Conservation (phyloP, 75 land plant species). For the Pinus taeda region DNA sequence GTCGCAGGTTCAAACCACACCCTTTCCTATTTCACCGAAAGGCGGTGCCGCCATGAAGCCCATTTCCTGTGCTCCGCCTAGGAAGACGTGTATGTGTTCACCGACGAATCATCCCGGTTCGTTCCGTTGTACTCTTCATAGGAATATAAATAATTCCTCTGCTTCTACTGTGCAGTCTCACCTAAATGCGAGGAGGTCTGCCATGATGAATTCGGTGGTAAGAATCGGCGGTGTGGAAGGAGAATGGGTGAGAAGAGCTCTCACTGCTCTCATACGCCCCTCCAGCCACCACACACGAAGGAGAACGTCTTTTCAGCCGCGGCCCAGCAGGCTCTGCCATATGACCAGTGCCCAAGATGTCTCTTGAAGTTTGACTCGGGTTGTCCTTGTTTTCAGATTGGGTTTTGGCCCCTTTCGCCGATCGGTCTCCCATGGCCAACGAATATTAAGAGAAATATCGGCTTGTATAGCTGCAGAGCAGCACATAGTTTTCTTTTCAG, state of each 20-base stretch:
- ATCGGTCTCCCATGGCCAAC: too few relatives aligned
- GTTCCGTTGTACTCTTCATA: not conserved
- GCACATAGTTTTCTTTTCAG: too few relatives aligned
- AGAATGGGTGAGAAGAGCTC: conserved; percentile 11
- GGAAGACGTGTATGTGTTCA: conserved; percentile 1
- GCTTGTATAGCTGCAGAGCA: too few relatives aligned
- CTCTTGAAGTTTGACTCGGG: not conserved
- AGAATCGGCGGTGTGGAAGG: conserved; percentile 18
- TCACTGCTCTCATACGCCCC: conserved; percentile 29
- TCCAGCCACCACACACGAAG: conserved; percentile 29
- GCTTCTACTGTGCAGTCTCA: not conserved
- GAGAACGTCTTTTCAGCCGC: not conserved
- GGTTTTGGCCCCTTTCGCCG: too few relatives aligned
- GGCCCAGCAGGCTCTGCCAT: not conserved
- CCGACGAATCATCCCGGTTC: not conserved
- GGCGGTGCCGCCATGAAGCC: not conserved
- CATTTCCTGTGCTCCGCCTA: not conserved
- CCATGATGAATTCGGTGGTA: conserved; percentile 15
- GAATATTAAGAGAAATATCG: too few relatives aligned
- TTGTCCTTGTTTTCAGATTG: not conserved
- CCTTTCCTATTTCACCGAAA: not conserved
- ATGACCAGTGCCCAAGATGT: not conserved
- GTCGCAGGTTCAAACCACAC: not conserved
- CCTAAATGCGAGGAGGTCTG: conserved; percentile 6
- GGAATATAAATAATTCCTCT: not conserved